Base-by-base conservation (phyloP, 495 filamentous ascomycete species). In the Hyaloscypha hepaticicola region DNA sequence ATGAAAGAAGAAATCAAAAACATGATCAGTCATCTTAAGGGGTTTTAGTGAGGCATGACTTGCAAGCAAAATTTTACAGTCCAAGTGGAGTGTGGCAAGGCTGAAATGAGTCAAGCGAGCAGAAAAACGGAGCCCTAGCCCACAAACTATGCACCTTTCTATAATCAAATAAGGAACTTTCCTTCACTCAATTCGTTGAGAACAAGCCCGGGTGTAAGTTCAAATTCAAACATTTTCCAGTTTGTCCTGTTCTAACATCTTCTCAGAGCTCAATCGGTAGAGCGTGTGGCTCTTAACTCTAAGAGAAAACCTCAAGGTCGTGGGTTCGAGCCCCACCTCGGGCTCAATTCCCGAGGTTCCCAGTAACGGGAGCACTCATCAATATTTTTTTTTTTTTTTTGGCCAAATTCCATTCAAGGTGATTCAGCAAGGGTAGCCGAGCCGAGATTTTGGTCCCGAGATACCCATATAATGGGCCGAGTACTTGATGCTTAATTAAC, bases 231-330 rank as follows among this genome's bases (percentile, higher is more conserved):
- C 25, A 33, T 34, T 34, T 25, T 14, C 27, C 21, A 58, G 21
- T 5, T 45, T 45, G 8, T 19, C 38, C 12, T 11, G 16, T 29
- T 4, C 58, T 60, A 49, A 49, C 58, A 27, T n/a, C 19, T 41
- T 5, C n/a, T 16, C 58, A 52, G 58, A 85, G 77, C 76, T 84
- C 81, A 81, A 80, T 81, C 77, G 79, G 78, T 79, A 84, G 81
- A 84, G 81, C 81, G 80, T 84, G 77, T 79, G 77, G 76, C 78
- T 82, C 79, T 83, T 85, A 85, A 7, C 24, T 28, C 16, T 2
- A 58, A 34, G 14, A 41, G 1, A 14, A 2, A n/a, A 58, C n/a
- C 56, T 41, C 29, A 58, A 58, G 56, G 56, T 29, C n/a, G 56
- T 33, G 56, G 56, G 56, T 58, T 58, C 56, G 56, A 58, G 7